phyloP scores from a whole-genome alignment of 257 asterid species.

The Ajuga chamaepitys region DNA sequence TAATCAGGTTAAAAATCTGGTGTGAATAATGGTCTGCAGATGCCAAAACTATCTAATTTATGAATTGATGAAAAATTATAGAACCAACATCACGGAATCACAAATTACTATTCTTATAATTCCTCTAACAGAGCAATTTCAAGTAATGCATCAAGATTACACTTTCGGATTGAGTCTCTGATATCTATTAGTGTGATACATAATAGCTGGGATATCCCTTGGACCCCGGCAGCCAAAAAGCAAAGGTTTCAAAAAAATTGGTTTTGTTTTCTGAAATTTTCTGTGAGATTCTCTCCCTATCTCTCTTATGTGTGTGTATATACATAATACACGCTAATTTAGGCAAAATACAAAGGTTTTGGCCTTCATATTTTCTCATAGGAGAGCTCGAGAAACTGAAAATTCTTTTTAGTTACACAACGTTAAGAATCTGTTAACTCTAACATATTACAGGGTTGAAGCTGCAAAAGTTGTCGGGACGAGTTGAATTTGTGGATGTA shows the following conservation, averaged over 20 bases:
- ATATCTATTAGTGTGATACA: not conserved
- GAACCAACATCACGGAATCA: not conserved
- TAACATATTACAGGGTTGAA: conserved; percentile 45
- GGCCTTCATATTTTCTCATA: not conserved
- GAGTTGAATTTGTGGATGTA: conserved; percentile 58
- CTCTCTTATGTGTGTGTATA: too few species aligned
- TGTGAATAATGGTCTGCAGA: conserved; percentile 1
- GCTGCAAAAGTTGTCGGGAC: conserved; percentile 67
- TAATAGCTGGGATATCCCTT: not conserved
- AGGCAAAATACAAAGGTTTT: not conserved
- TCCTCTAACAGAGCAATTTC: not conserved
- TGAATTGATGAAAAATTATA: not conserved
- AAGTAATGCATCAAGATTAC: not conserved
- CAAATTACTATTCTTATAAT: not conserved
- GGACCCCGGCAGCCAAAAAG: not conserved
- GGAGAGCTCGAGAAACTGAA: conserved; percentile 4
- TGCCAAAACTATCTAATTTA: conserved; percentile 1
- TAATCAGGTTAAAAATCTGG: not conserved
- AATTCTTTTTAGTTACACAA: not conserved
- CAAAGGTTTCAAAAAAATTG: not conserved
- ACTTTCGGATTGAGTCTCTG: not conserved
- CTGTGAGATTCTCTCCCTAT: not conserved
- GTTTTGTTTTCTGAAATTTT: not conserved
- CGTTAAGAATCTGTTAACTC: not conserved
- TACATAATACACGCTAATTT: too few species aligned